phyloP scores from a whole-genome alignment of 1,284 basidiomycete genomes.

The Wolfiporia cocos region DNA sequence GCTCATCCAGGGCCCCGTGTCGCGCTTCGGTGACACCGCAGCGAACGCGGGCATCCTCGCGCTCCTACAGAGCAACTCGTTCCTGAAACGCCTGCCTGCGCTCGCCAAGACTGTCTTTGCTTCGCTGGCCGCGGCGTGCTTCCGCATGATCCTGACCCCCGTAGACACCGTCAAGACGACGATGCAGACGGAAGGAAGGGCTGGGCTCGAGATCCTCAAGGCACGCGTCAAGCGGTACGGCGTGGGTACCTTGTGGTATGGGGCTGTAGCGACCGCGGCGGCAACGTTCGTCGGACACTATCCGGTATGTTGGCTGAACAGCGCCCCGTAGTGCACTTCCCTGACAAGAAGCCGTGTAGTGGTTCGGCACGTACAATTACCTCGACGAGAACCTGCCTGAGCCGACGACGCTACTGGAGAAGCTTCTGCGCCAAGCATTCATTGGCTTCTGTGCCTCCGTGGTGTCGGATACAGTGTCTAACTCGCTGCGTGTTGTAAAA shows the following conservation, averaged over 20 bases:
- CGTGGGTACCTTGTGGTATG: slow-evolving; percentile 78
- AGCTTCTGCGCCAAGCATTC: slow-evolving; percentile 72
- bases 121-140: slow-evolving; percentile 63
- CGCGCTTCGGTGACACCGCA: slow-evolving; percentile 87
- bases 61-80: slow-evolving; percentile 63
- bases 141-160: slow-evolving; percentile 82
- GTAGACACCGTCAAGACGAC: slow-evolving; percentile 92
- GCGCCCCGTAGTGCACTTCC: not conserved
- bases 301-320: slow-evolving; percentile 44
- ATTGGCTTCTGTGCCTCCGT: slow-evolving; percentile 84
- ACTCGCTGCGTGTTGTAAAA: slow-evolving; percentile 87
- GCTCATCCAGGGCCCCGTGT: slow-evolving; percentile 71
- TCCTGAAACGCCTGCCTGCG: slow-evolving; percentile 55
- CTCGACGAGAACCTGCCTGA: slow-evolving; percentile 59
- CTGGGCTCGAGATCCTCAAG: slow-evolving; percentile 58
- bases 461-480: slow-evolving; percentile 77
- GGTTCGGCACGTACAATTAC: slow-evolving; percentile 83
- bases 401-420: slow-evolving; percentile 46
- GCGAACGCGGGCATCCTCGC: slow-evolving; percentile 80
- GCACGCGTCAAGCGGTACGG: slow-evolving; percentile 72
- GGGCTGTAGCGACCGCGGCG: slow-evolving; percentile 82
- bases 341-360: slow-evolving; percentile 29
- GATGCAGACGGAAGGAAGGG: slow-evolving; percentile 79
- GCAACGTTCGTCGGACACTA: slow-evolving; percentile 92
- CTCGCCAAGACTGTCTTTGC: slow-evolving; percentile 69